Evolutionary conservation across 2,329 filamentous ascomycete genomes (phyloP).

Genomic region (Cladosporium sphaerospermum): DNA sequence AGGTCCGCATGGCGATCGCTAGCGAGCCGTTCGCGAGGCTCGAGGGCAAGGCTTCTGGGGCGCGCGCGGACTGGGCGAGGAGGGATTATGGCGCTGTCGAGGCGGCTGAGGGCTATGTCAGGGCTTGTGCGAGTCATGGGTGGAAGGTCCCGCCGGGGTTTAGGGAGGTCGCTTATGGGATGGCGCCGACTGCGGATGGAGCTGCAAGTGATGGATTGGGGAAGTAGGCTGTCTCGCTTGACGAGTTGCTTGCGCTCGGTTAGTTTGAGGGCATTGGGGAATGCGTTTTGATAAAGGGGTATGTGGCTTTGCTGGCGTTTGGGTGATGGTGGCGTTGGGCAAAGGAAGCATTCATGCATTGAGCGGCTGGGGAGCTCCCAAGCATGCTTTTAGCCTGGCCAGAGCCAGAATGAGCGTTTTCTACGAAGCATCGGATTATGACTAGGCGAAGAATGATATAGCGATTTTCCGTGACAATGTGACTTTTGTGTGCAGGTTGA

Average conservation of each 20-base stretch:
- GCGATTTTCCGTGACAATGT: neutral
- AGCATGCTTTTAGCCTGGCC: no score
- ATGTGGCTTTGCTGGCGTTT: neutral
- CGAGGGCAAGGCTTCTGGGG: slow-evolving; percentile 23
- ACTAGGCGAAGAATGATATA: no score
- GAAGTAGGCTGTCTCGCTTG: neutral
- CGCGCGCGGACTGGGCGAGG: neutral
- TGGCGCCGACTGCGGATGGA: neutral
- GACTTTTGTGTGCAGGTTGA: neutral
- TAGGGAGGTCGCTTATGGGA: slow-evolving; percentile 38
- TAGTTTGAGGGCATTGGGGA: neutral
- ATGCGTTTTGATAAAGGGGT: neutral
- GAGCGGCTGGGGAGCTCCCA: no score
- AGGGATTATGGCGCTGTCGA: slow-evolving; percentile 58
- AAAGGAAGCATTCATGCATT: no score
- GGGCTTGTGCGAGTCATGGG: slow-evolving; percentile 62
- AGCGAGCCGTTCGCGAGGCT: slow-evolving; percentile 71
- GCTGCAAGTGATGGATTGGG: neutral
- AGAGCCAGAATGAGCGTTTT: no score
- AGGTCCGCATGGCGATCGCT: slow-evolving; percentile 72
- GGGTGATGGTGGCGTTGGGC: neutral
- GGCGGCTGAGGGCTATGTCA: slow-evolving; percentile 65
- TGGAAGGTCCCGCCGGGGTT: slow-evolving; percentile 67
- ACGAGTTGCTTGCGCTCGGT: neutral
- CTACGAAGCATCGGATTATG: no score